Evolutionary conservation across 129 eudicot species (phyloP), one percentile per base, ranked within the genome.

Genomic region (Pseudognaphalium luteoalbum): DNA sequence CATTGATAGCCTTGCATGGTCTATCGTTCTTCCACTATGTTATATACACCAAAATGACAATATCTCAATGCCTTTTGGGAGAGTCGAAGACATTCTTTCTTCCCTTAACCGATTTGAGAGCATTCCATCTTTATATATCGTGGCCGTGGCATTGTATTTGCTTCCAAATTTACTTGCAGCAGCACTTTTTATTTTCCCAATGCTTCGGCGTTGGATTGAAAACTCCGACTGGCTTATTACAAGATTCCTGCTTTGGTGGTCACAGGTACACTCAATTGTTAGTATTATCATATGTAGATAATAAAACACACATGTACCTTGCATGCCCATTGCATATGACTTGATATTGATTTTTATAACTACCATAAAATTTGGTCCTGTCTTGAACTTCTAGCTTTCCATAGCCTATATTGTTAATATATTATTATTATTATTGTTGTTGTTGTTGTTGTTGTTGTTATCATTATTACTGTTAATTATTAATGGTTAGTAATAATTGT

Each of bases 171-270:
- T 83, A 52, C 85, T 95, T 58, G 84, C 94, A 32, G 96, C 89
- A 60, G 85, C 81, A 59, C 81, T 95, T 59, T 95, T 95, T 79
- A 70, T 91, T 68, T 95, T 95, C 69, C 97, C 99, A 6, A 95
- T 95, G 97, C 89, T 95, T 81, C 89, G 99, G 10, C 97, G 99
- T 42, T 95, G 91, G 91, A 91, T 95, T 68, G 99, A 95, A 76
- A 95, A 91, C 84, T 95, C 99, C 11, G 92, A 95, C 76, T 95
- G 99, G 99, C 92, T 72, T 81, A 88, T 95, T 58, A 70, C 89
- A 70, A 87, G 96, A 81, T 81, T 95, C 77, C 89, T 95, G 67
- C 86, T 95, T 33, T 95, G 99, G 99, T 95, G 99, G 99, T 91
- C 99, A 57, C 99, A 95, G 97, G 99, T 95, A 85, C 68, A 21